Evolutionary conservation across 345 rosid genomes (phyloP), one percentile per base, ranked within the genome.

Genomic region (Bruguiera sexangula): DNA sequence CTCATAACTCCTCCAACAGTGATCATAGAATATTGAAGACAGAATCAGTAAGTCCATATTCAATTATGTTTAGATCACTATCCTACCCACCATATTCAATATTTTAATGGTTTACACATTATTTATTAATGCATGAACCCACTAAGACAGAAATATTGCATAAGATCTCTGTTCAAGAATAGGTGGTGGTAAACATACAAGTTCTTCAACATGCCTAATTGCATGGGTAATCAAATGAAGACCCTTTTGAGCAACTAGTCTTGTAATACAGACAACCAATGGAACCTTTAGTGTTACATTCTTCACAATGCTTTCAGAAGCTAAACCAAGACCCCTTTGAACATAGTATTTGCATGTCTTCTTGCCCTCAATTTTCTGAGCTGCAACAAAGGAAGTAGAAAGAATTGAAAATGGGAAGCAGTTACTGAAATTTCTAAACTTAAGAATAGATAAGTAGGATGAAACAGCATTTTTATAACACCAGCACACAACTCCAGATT

Each of bases 171-270:
- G 6, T 7, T 69, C 16, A 7, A 20, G 31, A 69, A 57, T 43
- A 58, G 60, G 72, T 6, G 53, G 30, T 46, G 31, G 26, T 48
- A 66, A 74, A 68, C 87, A 67, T 76, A 85, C 89, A 36, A 83
- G 80, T 77, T 83, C 82, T 78, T 78, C 70, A 13, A 65, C 64
- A 59, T 19, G 80, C 73, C 83, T 81, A 37, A 85, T 74, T 65
- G 89, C 85, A 31, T 83, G 84, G 57, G 73, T 82, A 59, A 85
- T 81, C 87, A 85, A 70, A 77, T 85, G 89, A 70, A 85, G 89
- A 53, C 89, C 89, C 76, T 85, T 85, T 66, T 85, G 89, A 70
- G 85, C 77, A 69, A 85, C 89, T 56, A 85, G 78, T 66, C 89
- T 72, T 43, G 84, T 81, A 57, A 85, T 82, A 70, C 89, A 85